phyloP scores from a whole-genome alignment of 306 rosid genomes.

The Cercis canadensis region DNA sequence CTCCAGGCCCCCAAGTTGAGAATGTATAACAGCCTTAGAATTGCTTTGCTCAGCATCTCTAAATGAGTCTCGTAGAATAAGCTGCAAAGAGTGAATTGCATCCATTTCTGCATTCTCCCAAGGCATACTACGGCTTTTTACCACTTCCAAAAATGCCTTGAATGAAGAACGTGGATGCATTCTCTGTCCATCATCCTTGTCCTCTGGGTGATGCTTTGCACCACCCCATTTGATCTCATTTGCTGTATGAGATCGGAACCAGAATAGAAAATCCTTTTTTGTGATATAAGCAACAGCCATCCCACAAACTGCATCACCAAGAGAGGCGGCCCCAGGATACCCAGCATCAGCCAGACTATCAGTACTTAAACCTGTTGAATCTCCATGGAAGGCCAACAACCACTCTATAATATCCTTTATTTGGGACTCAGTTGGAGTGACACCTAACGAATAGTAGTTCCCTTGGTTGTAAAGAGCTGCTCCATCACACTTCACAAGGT shows the following conservation, averaged over 20 bases:
- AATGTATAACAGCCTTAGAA: conserved; percentile 72
- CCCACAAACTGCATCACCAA: conserved; percentile 95
- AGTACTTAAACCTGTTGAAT: conserved; percentile 95
- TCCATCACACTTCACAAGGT: conserved; percentile 92
- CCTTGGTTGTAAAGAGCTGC: conserved; percentile 81
- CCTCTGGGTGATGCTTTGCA: conserved; percentile 98
- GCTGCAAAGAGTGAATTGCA: conserved; percentile 97
- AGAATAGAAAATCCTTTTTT: conserved; percentile 79
- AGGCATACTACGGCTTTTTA: conserved; percentile 89
- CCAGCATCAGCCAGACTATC: conserved; percentile 98
- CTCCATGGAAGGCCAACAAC: conserved; percentile 83
- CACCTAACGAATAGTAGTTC: conserved; percentile 73
- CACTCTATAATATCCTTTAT: conserved; percentile 87
- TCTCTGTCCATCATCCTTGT: conserved; percentile 95
- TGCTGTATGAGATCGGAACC: conserved; percentile 94
- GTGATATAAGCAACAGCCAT: conserved; percentile 96
- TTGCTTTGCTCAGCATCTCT: conserved; percentile 64
- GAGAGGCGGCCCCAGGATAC: conserved; percentile 83
- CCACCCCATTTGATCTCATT: conserved; percentile 99
- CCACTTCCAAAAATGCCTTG: conserved; percentile 96
- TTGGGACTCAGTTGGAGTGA: conserved; percentile 80
- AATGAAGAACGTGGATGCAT: conserved; percentile 99
- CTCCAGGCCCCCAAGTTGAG: conserved; percentile 56
- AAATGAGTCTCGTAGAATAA: conserved; percentile 88
- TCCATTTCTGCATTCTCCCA: conserved; percentile 99